These are phyloP conservation scores for Cardamine occulta DNA, from an alignment of 345 rosid species.

Conservation along the genomic window DNA sequence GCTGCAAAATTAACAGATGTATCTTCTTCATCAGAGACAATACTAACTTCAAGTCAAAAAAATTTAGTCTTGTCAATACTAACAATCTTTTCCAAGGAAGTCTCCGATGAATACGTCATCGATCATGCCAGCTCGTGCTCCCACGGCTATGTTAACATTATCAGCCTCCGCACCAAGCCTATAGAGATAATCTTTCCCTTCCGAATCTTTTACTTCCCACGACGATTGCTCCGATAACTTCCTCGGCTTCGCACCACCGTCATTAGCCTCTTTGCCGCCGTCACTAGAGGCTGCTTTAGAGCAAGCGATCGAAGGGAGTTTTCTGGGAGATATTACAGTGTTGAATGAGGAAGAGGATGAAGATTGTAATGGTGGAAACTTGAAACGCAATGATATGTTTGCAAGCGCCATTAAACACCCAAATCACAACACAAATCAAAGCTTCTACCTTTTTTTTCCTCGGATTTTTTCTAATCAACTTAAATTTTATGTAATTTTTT, in stretches of 20 bases:
- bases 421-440: background rate
- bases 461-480: background rate
- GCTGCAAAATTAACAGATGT: conserved; percentile 45
- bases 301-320: conserved; percentile 44
- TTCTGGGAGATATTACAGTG: conserved; percentile 25
- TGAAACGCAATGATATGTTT: conserved; percentile 42
- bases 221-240: conserved; percentile 84
- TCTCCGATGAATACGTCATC: conserved; percentile 82
- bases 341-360: too few relatives aligned
- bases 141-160: conserved; percentile 84
- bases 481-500: background rate
- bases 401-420: conserved; percentile 44
- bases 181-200: conserved; percentile 81
- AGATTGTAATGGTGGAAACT: conserved; percentile 34
- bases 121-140: conserved; percentile 78
- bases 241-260: conserved; percentile 29
- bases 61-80: too few relatives aligned
- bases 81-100: conserved; percentile 91
- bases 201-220: conserved; percentile 81
- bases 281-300: conserved; percentile 45
- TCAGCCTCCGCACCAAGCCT: conserved; percentile 87
- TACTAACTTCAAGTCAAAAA: background rate
- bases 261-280: conserved; percentile 24
- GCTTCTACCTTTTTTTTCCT: background rate
- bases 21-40: background rate